Evolutionary conservation across 257 asterid genomes (phyloP), one percentile per base, ranked within the genome.

Genomic region (Thymus mandschuricus): DNA sequence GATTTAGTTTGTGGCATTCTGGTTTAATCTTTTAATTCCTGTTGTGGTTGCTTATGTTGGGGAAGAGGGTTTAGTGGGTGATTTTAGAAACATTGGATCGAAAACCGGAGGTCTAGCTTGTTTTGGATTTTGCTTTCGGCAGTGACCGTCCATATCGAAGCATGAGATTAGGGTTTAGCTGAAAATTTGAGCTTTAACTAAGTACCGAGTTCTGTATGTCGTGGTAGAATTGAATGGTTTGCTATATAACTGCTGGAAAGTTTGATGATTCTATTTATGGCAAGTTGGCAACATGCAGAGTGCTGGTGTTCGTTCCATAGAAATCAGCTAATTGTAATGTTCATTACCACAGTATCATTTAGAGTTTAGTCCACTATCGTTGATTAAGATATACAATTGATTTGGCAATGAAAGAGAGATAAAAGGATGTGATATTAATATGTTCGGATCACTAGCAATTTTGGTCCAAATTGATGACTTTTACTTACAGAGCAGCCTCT

Each of bases 81-180:
- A 51, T 12, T 41, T 41, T 10, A 64, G 58, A 33, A 35, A n/a
- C 31, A 13, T 40, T 34, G 63, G 51, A 49, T 59, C 3, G 55
- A 33, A 8, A 62, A 27, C 44, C 10, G 28, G 63, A 55, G 55
- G 15, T 54, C 8, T 58, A 38, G 66, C 1, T 64, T 10, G 2
- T 7, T 1, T 66, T 74, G 31, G 30, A 38, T 31, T 44, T 49
- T 63, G 52, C 29, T 3, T 68, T 43, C 9, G 27, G 69, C 33
- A 2, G 62, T 58, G 66, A 11, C 57, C 63, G 11, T 52, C 21
- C 49, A 35, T 34, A 9, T 43, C 52, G 77, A 70, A 56, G 62
- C 77, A 51, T 71, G 68, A 8, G 65, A 12, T 51, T 58, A 65
- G 81, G 74, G 76, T 68, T 81, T 75, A 67, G 60, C 73, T 72